Evolutionary conservation across 305 asterid genomes (phyloP), one percentile per base, ranked within the genome.

Genomic region (Fraxinus paxiana): DNA sequence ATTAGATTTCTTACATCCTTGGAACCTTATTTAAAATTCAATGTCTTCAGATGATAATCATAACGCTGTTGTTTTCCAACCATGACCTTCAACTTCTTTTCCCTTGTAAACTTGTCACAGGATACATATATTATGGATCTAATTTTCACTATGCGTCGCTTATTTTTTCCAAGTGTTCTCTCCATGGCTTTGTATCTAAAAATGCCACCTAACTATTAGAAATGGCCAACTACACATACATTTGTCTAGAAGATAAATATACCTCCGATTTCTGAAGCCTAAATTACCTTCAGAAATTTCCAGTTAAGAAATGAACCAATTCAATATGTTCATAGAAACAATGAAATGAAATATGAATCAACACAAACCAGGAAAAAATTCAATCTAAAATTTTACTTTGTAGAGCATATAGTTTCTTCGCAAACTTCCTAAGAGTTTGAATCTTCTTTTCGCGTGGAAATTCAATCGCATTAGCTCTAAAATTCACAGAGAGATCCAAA

Each of bases 401-500:
- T 83, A 95, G 83, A 43, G 90, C 87, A 84, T 92, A 91, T 81
- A 95, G 87, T 85, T 88, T 91, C 80, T 82, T 92, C 43, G 97
- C 96, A 80, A 95, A 91, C 85, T 91, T 94, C 87, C 92, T 87
- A 84, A 95, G 86, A 51, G 93, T 90, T 81, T 91, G 92, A 80
- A 94, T 90, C 92, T 95, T 92, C 88, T 88, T 91, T 74, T 90
- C 93, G 30, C 96, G 97, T 0, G 97, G 83, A 81, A 87, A 86
- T 83, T 82, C 79, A 79, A 75, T 86, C 61, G 74, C 84, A 70
- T 84, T 67, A 20, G 79, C 46, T 75, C 80, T 80, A 84, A 95
- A 95, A 86, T 95, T 94, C 79, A 94, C 89, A 46, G 99, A 95
- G 73, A 94, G 89, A 84, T 95, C 99, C 69, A 95, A 87, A 86